Conservation (phyloP, 345 rosid species). For the Abelmoschus esculentus region DNA sequence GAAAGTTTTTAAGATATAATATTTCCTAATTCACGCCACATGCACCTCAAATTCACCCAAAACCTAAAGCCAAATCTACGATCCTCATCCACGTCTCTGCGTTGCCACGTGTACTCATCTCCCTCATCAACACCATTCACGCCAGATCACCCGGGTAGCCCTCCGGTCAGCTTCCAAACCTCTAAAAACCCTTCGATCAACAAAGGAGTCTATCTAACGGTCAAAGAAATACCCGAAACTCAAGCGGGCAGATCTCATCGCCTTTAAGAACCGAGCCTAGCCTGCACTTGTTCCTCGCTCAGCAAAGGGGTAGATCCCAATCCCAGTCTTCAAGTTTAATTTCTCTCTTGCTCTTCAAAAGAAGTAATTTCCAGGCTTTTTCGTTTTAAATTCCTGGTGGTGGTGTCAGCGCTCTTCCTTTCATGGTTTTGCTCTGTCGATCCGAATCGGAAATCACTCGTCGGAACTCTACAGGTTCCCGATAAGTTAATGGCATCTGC, state of each 20-base stretch:
- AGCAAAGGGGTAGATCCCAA: conserved; percentile 24
- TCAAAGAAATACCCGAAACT: conserved; percentile 25
- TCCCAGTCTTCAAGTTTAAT: conserved; percentile 7
- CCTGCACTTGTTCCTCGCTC: conserved; percentile 36
- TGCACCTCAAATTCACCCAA: conserved; percentile 39
- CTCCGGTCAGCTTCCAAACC: conserved; percentile 13
- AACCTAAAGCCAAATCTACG: conserved; percentile 25
- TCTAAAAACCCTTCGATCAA: conserved; percentile 10
- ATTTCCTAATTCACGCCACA: conserved; percentile 41
- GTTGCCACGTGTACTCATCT: conserved; percentile 18
- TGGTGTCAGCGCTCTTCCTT: conserved; percentile 3
- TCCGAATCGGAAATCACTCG: conserved; percentile 5
- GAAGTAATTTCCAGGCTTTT: background rate
- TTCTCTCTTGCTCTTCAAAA: background rate
- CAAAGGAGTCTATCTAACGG: conserved; percentile 11
- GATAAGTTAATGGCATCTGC: conserved; percentile 44
- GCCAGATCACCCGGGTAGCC: conserved; percentile 44
- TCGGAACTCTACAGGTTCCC: conserved; percentile 19
- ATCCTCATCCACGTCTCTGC: conserved; percentile 10
- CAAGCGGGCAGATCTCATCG: conserved; percentile 43
- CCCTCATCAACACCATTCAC: conserved; percentile 25
- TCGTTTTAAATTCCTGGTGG: conserved; percentile 4
- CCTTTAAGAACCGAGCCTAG: conserved; percentile 45
- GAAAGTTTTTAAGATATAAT: too few species aligned
- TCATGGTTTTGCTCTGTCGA: conserved; percentile 19